These are phyloP conservation scores for Fragaria nilgerrensis DNA, from an alignment of 306 rosid genomes.

Conservation along the genomic window DNA sequence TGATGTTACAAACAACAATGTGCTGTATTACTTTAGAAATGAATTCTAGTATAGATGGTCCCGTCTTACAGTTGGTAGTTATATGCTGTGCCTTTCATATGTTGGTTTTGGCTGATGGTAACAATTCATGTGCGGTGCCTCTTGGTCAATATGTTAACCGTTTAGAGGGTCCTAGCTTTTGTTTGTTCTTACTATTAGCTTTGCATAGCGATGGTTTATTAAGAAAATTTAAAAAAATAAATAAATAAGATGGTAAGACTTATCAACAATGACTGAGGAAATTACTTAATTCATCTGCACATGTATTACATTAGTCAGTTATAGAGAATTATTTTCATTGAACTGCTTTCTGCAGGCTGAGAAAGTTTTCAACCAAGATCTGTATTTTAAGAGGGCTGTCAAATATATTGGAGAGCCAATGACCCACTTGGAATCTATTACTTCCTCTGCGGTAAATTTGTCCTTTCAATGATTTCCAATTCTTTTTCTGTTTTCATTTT, in stretches of 20 bases:
- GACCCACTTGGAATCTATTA: slow-evolving; percentile 94
- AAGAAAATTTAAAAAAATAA: not conserved
- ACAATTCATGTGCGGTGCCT: not conserved
- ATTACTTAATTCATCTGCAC: not conserved
- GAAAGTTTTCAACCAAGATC: slow-evolving; percentile 93
- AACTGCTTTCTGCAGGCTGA: slow-evolving; percentile 62
- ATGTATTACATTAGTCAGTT: not conserved
- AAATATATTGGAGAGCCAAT: slow-evolving; percentile 86
- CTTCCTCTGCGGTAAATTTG: slow-evolving; percentile 80
- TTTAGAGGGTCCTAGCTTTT: not conserved
- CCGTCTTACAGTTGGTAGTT: not conserved
- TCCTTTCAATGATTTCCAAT: not conserved
- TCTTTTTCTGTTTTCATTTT: not conserved
- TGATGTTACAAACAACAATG: not conserved
- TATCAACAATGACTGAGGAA: not conserved
- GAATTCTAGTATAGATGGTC: not conserved
- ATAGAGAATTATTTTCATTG: not conserved
- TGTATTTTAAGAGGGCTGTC: slow-evolving; percentile 75
- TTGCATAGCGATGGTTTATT: not conserved
- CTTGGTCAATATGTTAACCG: not conserved
- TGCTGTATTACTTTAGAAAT: not conserved
- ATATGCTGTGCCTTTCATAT: not conserved
- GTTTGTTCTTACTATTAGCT: not conserved
- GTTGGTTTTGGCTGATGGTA: not conserved
- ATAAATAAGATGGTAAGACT: not conserved